Evolutionary conservation across 768 basidiomycete species (phyloP), one percentile per base, ranked within the genome.

Genomic region (Termitomyces sp.): DNA sequence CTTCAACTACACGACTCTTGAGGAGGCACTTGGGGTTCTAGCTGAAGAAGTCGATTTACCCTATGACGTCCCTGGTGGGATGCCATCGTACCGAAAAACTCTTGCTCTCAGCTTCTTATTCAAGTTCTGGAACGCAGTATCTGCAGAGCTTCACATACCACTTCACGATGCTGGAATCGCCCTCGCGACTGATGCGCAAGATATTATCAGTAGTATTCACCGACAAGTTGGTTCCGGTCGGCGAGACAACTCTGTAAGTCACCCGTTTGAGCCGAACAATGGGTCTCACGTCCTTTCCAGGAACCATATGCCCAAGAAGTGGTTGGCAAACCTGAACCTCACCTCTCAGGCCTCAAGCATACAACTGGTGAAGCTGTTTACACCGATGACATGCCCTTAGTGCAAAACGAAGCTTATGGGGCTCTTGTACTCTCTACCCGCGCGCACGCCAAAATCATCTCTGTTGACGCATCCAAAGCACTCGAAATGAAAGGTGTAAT

Each of bases 241-340:
- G 1, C 59, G 64, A 9, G 64, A 65, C 36, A 65, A 65, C 43
- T 62, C 64, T 29, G 64, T 60, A 53, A 49, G 53, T 11, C 31
- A 4, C 10, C 20, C 2, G 36, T 11, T n/a, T 0, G n/a, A 15
- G 29, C 5, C 4, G 20, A 36, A 36, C 7, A 20, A 29, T 29
- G n/a, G 20, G 32, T 31, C 37, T 54, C 20, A 54, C 38, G 25
- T 52, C 3, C 31, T 31, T 52, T 20, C 32, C 25, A 65, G 64
- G 64, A 65, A n/a, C 64, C 64, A 9, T 62, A 65, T 34, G 64
- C 64, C 10, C 61, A 65, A 57, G 64, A 65, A 52, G 59, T 65
- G 32, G 64, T 65, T 1, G 64, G 64, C 51, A 65, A 65, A 50
- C 15, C 59, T 7, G 61, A 65, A 62, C 61, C 64, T 11, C 64